Evolutionary conservation across 169 alveolate genomes (phyloP).

Genomic region (Cryptosporidium canis): DNA sequence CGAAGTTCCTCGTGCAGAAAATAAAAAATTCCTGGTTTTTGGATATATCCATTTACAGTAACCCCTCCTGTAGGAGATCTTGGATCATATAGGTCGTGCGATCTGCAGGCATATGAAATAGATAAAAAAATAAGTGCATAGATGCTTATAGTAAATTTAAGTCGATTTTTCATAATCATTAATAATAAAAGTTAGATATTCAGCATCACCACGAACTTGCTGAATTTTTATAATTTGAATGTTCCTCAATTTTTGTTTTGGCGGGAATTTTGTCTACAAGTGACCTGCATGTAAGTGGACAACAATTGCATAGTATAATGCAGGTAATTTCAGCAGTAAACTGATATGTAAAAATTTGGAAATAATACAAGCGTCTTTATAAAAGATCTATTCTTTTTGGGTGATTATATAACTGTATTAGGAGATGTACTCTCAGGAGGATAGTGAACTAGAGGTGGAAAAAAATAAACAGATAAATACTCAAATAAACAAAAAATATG

Average conservation of each 20-base stretch:
- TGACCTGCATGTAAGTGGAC: constrained; percentile 72
- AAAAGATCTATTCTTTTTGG: neutral
- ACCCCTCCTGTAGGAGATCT: constrained; percentile 67
- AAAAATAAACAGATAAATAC: constrained; percentile 11
- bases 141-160: neutral
- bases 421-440: constrained; percentile 1
- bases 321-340: neutral
- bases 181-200: neutral
- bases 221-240: neutral
- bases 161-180: neutral
- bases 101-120: neutral
- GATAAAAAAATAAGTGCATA: neutral
- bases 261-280: constrained; percentile 48
- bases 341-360: neutral
- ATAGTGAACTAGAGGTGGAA: neutral
- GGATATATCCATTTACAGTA: constrained; percentile 55
- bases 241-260: neutral
- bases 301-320: constrained; percentile 11
- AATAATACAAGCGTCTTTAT: neutral
- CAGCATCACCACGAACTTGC: neutral
- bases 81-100: neutral
- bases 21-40: constrained; percentile 68
- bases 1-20: constrained; percentile 58
- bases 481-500: neutral
- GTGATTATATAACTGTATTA: neutral